A percentile compares a stretch with the other conserved stretches of the same genome.
Conservation (phyloP, 805 yeast species). For the Candida silvicultrix region DNA sequence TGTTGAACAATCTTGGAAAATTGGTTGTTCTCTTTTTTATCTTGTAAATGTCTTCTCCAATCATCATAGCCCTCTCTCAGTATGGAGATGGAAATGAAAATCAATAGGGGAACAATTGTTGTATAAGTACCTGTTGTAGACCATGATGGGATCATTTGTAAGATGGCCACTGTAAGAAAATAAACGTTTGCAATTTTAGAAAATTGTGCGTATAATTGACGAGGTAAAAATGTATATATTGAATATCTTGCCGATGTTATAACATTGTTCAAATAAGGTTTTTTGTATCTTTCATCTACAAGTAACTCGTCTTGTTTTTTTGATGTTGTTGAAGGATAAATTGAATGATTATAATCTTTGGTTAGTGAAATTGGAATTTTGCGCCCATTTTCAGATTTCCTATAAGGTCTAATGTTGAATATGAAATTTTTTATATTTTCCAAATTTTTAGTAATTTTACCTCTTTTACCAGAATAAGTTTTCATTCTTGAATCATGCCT, state of each 20-base stretch:
- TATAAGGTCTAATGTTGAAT: constrained; percentile 38
- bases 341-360: constrained; percentile 25
- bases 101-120: constrained; percentile 81
- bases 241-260: constrained; percentile 88
- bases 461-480: constrained; percentile 19
- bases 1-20: constrained; percentile 33
- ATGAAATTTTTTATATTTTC: constrained; percentile 27
- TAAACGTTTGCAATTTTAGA: constrained; percentile 90
- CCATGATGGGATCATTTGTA: constrained; percentile 97
- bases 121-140: constrained; percentile 95
- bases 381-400: constrained; percentile 65
- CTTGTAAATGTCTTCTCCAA: constrained; percentile 78
- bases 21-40: constrained; percentile 75
- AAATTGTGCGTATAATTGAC: constrained; percentile 85
- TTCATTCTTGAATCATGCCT: constrained; percentile 7
- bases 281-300: constrained; percentile 63
- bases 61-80: constrained; percentile 93
- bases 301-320: constrained; percentile 26
- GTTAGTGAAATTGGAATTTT: constrained; percentile 59
- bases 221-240: constrained; percentile 73
- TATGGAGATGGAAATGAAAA: constrained; percentile 86
- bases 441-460: constrained; percentile 12
- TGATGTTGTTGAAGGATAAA: constrained; percentile 23
- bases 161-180: constrained; percentile 80
- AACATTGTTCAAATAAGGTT: constrained; percentile 56